These are phyloP conservation scores for Malania oleifera DNA, from an alignment of 164 flowering plant species.

Conservation along the genomic window DNA sequence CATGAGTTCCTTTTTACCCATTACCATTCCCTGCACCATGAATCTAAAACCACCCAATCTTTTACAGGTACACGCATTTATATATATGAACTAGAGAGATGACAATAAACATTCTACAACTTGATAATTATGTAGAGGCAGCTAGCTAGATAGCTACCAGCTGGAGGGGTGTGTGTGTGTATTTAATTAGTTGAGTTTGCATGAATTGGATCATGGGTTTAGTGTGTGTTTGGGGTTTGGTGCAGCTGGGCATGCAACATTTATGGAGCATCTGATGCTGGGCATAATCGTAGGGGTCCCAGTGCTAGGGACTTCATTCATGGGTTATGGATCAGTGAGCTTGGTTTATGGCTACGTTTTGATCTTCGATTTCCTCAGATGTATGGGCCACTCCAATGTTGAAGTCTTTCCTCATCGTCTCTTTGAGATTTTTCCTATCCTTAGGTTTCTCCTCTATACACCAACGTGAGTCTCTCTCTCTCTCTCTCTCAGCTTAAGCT, in stretches of 20 bases:
- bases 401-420: slow-evolving; percentile 54
- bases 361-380: slow-evolving; percentile 70
- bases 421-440: slow-evolving; percentile 53
- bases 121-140: no score
- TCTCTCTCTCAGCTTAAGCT: no score
- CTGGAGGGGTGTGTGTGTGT: no score
- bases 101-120: no score
- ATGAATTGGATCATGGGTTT: no score
- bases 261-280: slow-evolving; percentile 63
- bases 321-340: slow-evolving; percentile 58
- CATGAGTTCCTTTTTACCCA: slow-evolving; percentile 32
- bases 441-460: slow-evolving; percentile 64
- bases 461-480: slow-evolving; percentile 76
- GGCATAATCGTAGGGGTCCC: slow-evolving; percentile 51
- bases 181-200: no score
- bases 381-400: slow-evolving; percentile 70
- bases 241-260: slow-evolving; percentile 75
- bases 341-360: slow-evolving; percentile 48
- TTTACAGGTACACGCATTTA: slow-evolving; percentile 82
- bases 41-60: slow-evolving; percentile 54
- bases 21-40: slow-evolving; percentile 79
- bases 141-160: no score
- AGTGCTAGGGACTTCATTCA: slow-evolving; percentile 36
- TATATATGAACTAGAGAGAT: no score
- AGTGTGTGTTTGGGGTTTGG: no score